Base-by-base conservation (phyloP, 805 yeast species). In the Saccharomycopsis olivae region DNA sequence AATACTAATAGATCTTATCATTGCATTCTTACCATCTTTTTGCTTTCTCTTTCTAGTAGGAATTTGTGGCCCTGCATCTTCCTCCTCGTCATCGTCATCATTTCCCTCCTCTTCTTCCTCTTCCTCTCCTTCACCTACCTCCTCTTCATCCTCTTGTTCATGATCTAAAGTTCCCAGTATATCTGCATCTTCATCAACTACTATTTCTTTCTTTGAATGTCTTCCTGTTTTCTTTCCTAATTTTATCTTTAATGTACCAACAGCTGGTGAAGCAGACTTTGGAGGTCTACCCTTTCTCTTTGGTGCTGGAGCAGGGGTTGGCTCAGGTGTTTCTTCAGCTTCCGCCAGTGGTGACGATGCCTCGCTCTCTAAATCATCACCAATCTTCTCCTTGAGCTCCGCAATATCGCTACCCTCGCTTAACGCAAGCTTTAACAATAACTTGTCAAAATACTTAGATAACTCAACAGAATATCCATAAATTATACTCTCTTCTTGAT, bases 401-500 rank as follows among this genome's bases (percentile, higher is more conserved):
- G n/a, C n/a, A 15, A 15, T 23, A 19, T 19, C 9, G n/a, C n/a
- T n/a, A n/a, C n/a, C n/a, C n/a, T n/a, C n/a, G n/a, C 14, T 10
- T 17, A 30, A 30, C 6, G 43, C 38, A 50, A 39, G 54, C 42
- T 50, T 56, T 42, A 28, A n/a, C 50, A 68, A 60, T 45, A 64
- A 52, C 31, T 53, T 61, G 29, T 64, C 61, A 48, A 80, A 75
- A 44, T 66, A 66, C 23, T 65, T 66, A 45, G 72, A 66, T 38
- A 92, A 65, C 33, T 70, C 68, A 29, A 56, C 59, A 0, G 96
- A 79, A 59, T 86, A 94, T 44, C 72, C 72, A 53, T 76, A 75
- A 30, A 88, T 77, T 39, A 74, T 66, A 39, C 92, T 74, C 1
- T 71, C 74, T 38, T 81, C 81, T 44, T 76, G 81, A 57, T 88